Base-by-base conservation (phyloP, 2,329 filamentous ascomycete species). In the Fusarium fracticaudum region DNA sequence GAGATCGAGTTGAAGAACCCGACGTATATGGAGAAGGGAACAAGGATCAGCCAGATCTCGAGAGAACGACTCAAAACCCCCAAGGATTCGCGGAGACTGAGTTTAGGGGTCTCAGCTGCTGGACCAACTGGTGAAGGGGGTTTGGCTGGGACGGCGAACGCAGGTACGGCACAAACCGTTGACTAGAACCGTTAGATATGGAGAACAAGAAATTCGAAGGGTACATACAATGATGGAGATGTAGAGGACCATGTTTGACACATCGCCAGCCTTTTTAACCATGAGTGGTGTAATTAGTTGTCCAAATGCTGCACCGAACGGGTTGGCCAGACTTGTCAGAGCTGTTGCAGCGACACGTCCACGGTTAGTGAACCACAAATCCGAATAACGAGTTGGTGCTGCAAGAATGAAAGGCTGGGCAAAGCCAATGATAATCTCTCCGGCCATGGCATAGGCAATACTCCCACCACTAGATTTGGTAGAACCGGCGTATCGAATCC, bases 1-100 rank as follows among this genome's bases (percentile, higher is more conserved):
- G 95, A 97, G 75, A 95, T 86, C 75, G 93, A 93, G 87, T 98
- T 98, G 91, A 99, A 99, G 85, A 96, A 92, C 77, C 93, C 95
- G 70, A 98, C 94, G 82, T 95, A 98, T 77, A 95, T 83, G 73
- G 89, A 85, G 84, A 96, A 98, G n/a, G 95, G 92, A 68, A 95
- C 78, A 70, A 95, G 85, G 74, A 98, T 84, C 72, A 98, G 88
- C 88, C 91, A 97, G 83, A 97, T 92, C 80, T 96, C 92, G 24
- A 89, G 85, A 10, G 90, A 93, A 38, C 79, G 80, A 31, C 74
- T 50, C 50, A 95, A 82, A 24, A 89, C 87, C 13, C 84, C 79
- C 31, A 89, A 69, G 7, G 84, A 94, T 71, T 73, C 86, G 79
- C 81, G 81, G 24, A 92, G 81, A 14, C 83, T 79, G 37, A 87